Base-by-base conservation (phyloP, 805 yeast genomes). In the Clavispora asparagi region DNA sequence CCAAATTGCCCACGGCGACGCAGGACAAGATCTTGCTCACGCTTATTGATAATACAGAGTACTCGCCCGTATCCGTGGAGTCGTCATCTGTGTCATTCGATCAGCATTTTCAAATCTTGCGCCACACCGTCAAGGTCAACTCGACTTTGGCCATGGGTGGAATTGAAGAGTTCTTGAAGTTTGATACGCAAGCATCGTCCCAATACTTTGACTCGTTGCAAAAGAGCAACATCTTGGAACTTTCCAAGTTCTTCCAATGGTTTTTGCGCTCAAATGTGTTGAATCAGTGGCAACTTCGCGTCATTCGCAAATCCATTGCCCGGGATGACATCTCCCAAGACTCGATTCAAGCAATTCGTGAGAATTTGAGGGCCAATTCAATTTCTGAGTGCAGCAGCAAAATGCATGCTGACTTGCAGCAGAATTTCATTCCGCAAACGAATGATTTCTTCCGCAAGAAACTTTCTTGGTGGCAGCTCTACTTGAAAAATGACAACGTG, bases 381-480 rank as follows among this genome's bases (percentile, higher is more conserved):
- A 50, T 71, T 32, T 53, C 55, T 7, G 48, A 53, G 14, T 71
- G 67, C 48, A 58, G 68, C 40, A 55, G 55, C 14, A 46, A 50
- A 16, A 63, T 64, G 48, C 75, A 71, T 50, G 43, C 57, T 6
- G 77, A 71, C 46, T 57, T 71, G 26, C 76, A 70, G 47, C 44
- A 57, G 28, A 51, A 52, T 3, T 62, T 71, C 38, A 58, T 62
- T 13, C 75, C 76, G 1, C 46, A 56, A 6, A 63, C 72, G 1
- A 51, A 49, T 14, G 49, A 45, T 1, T 68, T 63, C 41, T 69
- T 71, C 59, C 48, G 44, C 23, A 56, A 53, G 16, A 61, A 56
- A 14, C 60, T 71, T 42, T 52, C 54, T 14, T 71, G 76, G 76
- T 71, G 74, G 72, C 70, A 59, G 50, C 53, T 71, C n/a, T 71